Percentiles rank a stretch among this genome's conserved stretches.
Evolutionary conservation across 2,329 filamentous ascomycete genomes (phyloP).

Genomic region (Fusarium sp.): DNA sequence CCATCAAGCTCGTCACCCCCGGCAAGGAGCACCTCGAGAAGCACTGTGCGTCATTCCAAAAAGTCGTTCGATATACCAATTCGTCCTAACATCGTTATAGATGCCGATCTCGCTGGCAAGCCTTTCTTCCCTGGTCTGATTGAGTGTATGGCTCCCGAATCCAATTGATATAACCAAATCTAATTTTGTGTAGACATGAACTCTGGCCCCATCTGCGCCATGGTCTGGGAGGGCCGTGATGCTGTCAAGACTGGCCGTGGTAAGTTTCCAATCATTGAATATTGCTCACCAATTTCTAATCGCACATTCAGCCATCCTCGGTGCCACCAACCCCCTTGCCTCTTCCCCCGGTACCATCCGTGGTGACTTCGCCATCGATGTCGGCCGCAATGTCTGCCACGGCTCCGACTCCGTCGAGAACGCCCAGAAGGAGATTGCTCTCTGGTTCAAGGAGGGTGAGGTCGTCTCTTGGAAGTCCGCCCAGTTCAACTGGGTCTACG

Average conservation of each 20-base stretch:
- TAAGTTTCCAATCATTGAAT: conserved; percentile 55
- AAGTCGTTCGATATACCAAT: conserved; percentile 21
- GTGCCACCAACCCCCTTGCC: conserved; percentile 97
- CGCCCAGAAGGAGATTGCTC: conserved; percentile 99
- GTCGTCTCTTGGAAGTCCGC: conserved; percentile 84
- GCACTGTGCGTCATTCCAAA: conserved; percentile 72
- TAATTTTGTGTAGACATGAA: conserved; percentile 77
- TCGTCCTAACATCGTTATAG: conserved; percentile 51
- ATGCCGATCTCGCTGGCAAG: conserved; percentile 91
- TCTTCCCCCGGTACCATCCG: conserved; percentile 98
- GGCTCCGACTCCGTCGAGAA: conserved; percentile 98
- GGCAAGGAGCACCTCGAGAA: conserved; percentile 95
- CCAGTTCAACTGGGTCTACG: conserved; percentile 95
- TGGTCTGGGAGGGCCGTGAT: conserved; percentile 99
- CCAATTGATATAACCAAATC: neutral
- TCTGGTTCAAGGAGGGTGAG: conserved; percentile 96
- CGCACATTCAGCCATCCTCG: conserved; percentile 75
- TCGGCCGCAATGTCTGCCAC: conserved; percentile 99
- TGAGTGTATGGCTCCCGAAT: conserved; percentile 71
- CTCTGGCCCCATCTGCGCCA: conserved; percentile 96
- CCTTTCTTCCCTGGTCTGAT: conserved; percentile 97
- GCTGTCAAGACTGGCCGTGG: conserved; percentile 97
- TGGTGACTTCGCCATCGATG: conserved; percentile 83
- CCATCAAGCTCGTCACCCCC: conserved; percentile 93
- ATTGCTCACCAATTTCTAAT: conserved; percentile 23